phyloP scores from a whole-genome alignment of 164 flowering plant genomes.

The Saururus chinensis region DNA sequence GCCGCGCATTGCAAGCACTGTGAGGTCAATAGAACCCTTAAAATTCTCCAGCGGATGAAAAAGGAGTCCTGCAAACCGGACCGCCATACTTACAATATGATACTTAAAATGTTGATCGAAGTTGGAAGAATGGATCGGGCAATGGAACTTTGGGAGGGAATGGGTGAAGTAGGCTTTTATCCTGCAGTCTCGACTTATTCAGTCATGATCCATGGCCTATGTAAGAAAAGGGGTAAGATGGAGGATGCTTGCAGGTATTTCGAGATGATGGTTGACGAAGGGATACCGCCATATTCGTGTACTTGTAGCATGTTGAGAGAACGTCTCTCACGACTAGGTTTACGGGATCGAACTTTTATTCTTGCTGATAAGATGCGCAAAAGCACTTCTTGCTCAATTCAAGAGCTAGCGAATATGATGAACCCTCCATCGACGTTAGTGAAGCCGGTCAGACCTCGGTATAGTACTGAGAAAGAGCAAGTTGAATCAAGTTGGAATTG shows the following conservation, averaged over 20 bases:
- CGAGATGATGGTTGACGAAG: conserved; percentile 92
- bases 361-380: conserved; percentile 62
- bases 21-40: conserved; percentile 67
- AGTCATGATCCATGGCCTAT: conserved; percentile 81
- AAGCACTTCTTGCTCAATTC: conserved; percentile 59
- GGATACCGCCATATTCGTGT: conserved; percentile 67
- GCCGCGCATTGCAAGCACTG: conserved; percentile 59
- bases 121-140: conserved; percentile 70
- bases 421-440: neutral
- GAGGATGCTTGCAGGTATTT: conserved; percentile 83
- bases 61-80: conserved; percentile 46
- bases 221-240: conserved; percentile 62
- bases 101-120: conserved; percentile 62
- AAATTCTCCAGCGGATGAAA: conserved; percentile 56
- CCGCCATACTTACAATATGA: conserved; percentile 75
- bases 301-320: conserved; percentile 66
- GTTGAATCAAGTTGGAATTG: neutral
- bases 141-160: conserved; percentile 52
- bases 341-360: conserved; percentile 31
- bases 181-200: conserved; percentile 77
- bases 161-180: conserved; percentile 56
- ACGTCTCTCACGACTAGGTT: conserved; percentile 39
- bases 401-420: conserved; percentile 49
- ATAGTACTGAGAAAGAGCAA: neutral
- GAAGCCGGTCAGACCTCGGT: neutral